These are phyloP conservation scores for Colletotrichum gloeosporioides DNA, from an alignment of 2,329 filamentous ascomycete genomes.

Conservation along the genomic window DNA sequence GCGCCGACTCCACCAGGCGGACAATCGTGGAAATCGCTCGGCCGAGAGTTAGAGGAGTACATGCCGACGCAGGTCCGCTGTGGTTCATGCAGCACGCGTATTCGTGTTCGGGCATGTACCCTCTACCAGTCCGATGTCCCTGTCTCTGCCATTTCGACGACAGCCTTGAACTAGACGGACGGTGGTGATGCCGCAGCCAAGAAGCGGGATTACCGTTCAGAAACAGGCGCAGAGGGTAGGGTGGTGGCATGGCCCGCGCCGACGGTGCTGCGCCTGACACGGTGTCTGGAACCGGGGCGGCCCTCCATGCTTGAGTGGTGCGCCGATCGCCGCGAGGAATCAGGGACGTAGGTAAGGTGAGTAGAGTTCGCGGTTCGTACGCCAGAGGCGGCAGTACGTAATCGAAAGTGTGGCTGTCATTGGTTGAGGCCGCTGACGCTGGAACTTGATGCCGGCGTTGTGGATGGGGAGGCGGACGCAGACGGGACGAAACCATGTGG, in stretches of 20 bases:
- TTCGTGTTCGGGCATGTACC: conserved; percentile 4
- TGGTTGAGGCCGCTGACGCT: not conserved
- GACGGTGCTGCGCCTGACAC: not conserved
- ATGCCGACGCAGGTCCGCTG: not conserved
- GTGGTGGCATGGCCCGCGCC: not conserved
- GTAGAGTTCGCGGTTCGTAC: not conserved
- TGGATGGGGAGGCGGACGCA: not conserved
- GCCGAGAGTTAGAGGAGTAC: not conserved
- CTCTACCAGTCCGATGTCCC: not conserved
- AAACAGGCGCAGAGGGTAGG: not conserved
- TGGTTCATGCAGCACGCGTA: not conserved
- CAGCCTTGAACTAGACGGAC: not conserved
- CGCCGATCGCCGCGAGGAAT: not conserved
- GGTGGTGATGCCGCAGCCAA: not conserved
- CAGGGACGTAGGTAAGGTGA: not conserved
- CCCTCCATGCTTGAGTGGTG: not conserved
- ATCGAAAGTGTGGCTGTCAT: conserved; percentile 16
- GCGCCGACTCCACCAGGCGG: conserved; percentile 1
- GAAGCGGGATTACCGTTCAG: not conserved
- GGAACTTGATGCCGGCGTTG: not conserved
- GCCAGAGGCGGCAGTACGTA: not conserved
- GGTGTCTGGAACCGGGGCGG: not conserved
- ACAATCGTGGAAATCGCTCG: not conserved
- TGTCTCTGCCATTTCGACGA: not conserved
- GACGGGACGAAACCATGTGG: not conserved